These are phyloP conservation scores for Amniculicola lignicola DNA, from an alignment of 495 filamentous ascomycete genomes.

Conservation along the genomic window DNA sequence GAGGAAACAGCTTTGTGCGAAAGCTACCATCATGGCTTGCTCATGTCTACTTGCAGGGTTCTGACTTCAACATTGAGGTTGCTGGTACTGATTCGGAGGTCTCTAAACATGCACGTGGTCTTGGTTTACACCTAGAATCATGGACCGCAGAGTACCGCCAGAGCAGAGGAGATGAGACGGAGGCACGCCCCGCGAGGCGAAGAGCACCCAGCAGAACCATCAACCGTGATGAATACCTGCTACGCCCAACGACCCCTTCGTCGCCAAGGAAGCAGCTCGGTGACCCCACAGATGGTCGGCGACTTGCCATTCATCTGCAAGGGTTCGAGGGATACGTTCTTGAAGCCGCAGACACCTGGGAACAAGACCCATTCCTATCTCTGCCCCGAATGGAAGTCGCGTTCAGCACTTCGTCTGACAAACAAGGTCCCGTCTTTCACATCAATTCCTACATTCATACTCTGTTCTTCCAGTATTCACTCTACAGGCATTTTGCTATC, in stretches of 20 bases:
- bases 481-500: conserved; percentile 91
- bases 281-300: conserved; percentile 69
- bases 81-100: conserved; percentile 82
- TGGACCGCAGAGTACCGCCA: conserved; percentile 90
- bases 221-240: conserved; percentile 46
- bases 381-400: conserved; percentile 85
- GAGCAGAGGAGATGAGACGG: conserved; percentile 61
- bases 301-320: conserved; percentile 72
- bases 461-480: conserved; percentile 80
- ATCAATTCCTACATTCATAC: conserved; percentile 76
- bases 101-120: conserved; percentile 71
- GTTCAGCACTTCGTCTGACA: conserved; percentile 78
- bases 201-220: conserved; percentile 50
- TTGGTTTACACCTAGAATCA: conserved; percentile 81
- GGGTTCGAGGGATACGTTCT: conserved; percentile 87
- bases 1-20: conserved; percentile 66
- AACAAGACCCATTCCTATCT: conserved; percentile 79
- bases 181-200: conserved; percentile 52
- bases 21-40: conserved; percentile 79
- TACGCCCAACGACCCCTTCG: conserved; percentile 58
- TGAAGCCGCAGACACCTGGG: conserved; percentile 78
- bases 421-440: conserved; percentile 81
- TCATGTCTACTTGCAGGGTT: conserved; percentile 78
- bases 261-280: conserved; percentile 53
- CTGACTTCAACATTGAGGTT: conserved; percentile 84